Evolutionary conservation across 1,284 basidiomycete genomes (phyloP).

Genomic region (Cryptococcus sp.): DNA sequence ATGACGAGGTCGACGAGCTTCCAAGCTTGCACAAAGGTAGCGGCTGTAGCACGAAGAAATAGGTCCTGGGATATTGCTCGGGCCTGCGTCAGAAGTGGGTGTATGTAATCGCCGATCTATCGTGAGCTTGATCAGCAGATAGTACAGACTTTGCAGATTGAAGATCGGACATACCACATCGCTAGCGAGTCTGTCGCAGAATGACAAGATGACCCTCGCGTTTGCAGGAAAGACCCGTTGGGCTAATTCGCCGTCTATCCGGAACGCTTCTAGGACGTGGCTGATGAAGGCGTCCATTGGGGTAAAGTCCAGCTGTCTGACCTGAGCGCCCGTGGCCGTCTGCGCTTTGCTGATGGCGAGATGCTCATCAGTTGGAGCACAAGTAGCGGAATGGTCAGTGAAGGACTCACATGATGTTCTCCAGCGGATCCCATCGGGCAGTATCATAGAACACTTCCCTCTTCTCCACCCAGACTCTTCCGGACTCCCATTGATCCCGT

Average conservation of each 20-base stretch:
- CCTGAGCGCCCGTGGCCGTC: conserved; percentile 32
- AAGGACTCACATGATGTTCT: conserved; percentile 75
- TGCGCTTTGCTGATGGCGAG: conserved; percentile 32
- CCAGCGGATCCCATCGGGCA: conserved; percentile 72
- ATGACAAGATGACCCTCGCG: conserved; percentile 46
- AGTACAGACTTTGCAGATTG: background rate
- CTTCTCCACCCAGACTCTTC: conserved; percentile 90
- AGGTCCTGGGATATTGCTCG: conserved; percentile 70
- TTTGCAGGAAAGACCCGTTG: conserved; percentile 79
- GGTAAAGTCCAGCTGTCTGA: conserved; percentile 69
- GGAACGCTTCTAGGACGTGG: conserved; percentile 65
- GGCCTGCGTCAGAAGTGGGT: conserved; percentile 72
- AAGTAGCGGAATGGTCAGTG: background rate
- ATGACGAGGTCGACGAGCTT: conserved; percentile 78
- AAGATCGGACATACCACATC: conserved; percentile 38
- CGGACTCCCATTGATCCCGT: conserved; percentile 80
- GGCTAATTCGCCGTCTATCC: conserved; percentile 74
- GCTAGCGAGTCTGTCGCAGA: conserved; percentile 47
- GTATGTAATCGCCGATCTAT: conserved; percentile 84
- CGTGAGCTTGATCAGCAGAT: background rate
- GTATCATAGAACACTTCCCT: conserved; percentile 89
- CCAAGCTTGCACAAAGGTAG: conserved; percentile 84
- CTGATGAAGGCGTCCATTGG: conserved; percentile 91
- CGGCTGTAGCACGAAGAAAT: conserved; percentile 83
- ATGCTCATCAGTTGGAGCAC: background rate